A percentile compares a stretch with the other conserved stretches of the same genome.
These are phyloP conservation scores for Capronia americana DNA, from an alignment of 2,329 filamentous ascomycete species.

Conservation along the genomic window DNA sequence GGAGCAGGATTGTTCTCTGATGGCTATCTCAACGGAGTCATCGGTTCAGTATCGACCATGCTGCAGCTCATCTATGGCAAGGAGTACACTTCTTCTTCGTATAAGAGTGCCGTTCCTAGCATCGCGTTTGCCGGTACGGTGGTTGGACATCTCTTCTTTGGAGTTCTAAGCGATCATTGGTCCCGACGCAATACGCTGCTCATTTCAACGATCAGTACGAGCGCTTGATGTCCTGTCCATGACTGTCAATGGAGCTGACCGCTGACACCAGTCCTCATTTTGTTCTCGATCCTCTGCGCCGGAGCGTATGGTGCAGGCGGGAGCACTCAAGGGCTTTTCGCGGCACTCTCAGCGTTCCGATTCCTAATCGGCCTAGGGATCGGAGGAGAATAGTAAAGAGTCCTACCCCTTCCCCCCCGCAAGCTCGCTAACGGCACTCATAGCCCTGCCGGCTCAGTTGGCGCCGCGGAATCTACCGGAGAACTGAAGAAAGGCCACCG, in stretches of 20 bases:
- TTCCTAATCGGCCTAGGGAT: conserved; percentile 86
- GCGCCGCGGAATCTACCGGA: conserved; percentile 80
- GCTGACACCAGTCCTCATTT: conserved; percentile 64
- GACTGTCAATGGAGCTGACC: conserved; percentile 4
- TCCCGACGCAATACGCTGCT: conserved; percentile 83
- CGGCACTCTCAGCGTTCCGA: conserved; percentile 78
- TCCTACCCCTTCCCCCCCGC: background rate
- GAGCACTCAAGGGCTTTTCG: conserved; percentile 72
- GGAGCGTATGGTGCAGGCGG: conserved; percentile 77
- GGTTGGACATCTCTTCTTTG: conserved; percentile 79
- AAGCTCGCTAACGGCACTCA: background rate
- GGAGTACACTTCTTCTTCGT: conserved; percentile 68
- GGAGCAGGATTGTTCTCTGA: conserved; percentile 67
- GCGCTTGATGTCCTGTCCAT: background rate
- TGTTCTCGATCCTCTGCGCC: conserved; percentile 81
- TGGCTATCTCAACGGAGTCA: conserved; percentile 65
- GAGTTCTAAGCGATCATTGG: conserved; percentile 81
- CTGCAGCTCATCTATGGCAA: conserved; percentile 71
- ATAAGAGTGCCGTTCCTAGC: conserved; percentile 74
- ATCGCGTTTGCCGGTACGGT: conserved; percentile 92
- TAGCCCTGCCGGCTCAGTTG: conserved; percentile 70
- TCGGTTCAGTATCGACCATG: conserved; percentile 83
- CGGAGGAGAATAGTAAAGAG: conserved; percentile 59
- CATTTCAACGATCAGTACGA: conserved; percentile 69
- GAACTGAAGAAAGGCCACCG: conserved; percentile 79